A percentile compares a stretch with the other conserved stretches of the same genome.
These are phyloP conservation scores for Smittium mucronatum DNA, from an alignment of 371 early-diverging fungal species.

Conservation along the genomic window DNA sequence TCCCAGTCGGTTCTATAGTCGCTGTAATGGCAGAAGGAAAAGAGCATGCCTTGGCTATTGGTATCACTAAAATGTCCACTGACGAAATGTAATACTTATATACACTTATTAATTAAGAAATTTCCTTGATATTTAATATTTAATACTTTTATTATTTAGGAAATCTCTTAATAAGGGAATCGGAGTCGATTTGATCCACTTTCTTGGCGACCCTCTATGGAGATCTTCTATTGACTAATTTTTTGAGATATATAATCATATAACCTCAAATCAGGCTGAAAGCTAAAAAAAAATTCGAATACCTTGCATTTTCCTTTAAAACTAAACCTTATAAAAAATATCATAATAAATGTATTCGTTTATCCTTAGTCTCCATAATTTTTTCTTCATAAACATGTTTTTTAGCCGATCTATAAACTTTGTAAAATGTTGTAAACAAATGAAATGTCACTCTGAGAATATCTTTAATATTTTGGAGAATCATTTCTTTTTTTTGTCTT, in stretches of 20 bases:
- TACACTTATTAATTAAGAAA: constrained; percentile 16
- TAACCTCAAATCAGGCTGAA: not conserved
- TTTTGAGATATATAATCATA: not conserved
- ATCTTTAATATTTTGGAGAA: too few relatives aligned
- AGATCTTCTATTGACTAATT: constrained; percentile 36
- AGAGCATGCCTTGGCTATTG: constrained; percentile 84
- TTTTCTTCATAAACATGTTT: too few relatives aligned
- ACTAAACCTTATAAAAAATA: too few relatives aligned
- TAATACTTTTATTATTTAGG: constrained; percentile 27
- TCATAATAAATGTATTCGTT: too few relatives aligned
- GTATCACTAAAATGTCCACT: constrained; percentile 75
- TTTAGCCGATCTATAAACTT: too few relatives aligned
- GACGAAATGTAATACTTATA: constrained; percentile 59
- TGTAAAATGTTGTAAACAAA: too few relatives aligned
- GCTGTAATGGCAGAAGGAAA: constrained; percentile 94
- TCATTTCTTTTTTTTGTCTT: not conserved
- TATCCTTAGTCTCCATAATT: too few relatives aligned
- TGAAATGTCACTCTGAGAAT: too few relatives aligned
- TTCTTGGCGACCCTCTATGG: constrained; percentile 81
- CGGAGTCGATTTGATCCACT: constrained; percentile 81
- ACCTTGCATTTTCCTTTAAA: too few relatives aligned
- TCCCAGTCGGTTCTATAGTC: constrained; percentile 66
- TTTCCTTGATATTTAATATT: not conserved
- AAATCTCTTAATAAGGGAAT: constrained; percentile 79
- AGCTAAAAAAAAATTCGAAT: too few relatives aligned